These are phyloP conservation scores for Fusarium guadeloupense DNA, from an alignment of 2,329 filamentous ascomycete genomes.

Conservation along the genomic window DNA sequence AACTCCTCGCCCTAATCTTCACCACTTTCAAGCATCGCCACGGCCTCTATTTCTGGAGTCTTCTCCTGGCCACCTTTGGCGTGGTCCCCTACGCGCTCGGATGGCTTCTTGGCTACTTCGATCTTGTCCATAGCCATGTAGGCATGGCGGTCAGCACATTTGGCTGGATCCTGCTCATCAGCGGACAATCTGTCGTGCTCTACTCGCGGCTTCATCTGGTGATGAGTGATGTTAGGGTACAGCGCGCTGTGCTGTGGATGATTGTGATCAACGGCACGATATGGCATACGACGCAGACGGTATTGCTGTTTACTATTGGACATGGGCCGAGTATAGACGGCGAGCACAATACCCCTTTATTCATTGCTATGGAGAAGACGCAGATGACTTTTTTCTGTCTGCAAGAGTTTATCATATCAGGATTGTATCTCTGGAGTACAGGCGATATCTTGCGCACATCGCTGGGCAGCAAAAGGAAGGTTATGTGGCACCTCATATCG, in stretches of 20 bases:
- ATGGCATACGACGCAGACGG: slow-evolving; percentile 18
- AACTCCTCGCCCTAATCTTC: slow-evolving; percentile 11
- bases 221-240: background rate
- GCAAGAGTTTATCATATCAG: slow-evolving; percentile 21
- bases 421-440: slow-evolving; percentile 7
- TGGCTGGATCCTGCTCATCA: slow-evolving; percentile 17
- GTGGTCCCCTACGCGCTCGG: slow-evolving; percentile 13
- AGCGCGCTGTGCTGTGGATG: slow-evolving; percentile 19
- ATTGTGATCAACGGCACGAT: slow-evolving; percentile 14
- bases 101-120: slow-evolving; percentile 13
- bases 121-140: background rate
- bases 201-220: slow-evolving; percentile 10
- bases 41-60: slow-evolving; percentile 17
- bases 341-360: background rate
- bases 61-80: slow-evolving; percentile 1
- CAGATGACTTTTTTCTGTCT: slow-evolving; percentile 19
- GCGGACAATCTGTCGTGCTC: slow-evolving; percentile 14
- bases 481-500: slow-evolving; percentile 24
- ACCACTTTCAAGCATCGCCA: slow-evolving; percentile 3
- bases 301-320: slow-evolving; percentile 3
- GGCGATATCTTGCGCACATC: slow-evolving; percentile 20
- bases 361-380: slow-evolving; percentile 12
- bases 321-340: background rate
- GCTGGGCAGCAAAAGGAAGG: slow-evolving; percentile 12
- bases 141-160: slow-evolving; percentile 4